Percentiles rank a stretch among this genome's conserved stretches.
Evolutionary conservation across 2,329 filamentous ascomycete genomes (phyloP).

Genomic region (Byssoonygena ceratinophila): DNA sequence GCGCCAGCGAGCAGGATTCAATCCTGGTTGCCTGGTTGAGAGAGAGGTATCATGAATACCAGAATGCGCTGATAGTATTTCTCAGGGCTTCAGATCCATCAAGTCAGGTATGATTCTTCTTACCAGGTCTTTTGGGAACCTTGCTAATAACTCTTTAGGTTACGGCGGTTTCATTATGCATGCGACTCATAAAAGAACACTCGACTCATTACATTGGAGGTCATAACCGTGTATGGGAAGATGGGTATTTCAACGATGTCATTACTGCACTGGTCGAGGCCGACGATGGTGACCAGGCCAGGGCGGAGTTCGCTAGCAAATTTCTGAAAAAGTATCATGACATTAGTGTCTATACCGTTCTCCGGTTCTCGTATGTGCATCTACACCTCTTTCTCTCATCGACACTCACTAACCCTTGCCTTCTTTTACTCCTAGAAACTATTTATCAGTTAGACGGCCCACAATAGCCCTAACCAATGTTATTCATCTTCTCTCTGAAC

Average conservation of each 20-base stretch:
- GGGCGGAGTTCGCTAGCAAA: constrained; percentile 63
- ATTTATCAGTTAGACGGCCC: constrained; percentile 23
- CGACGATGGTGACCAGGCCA: constrained; percentile 48
- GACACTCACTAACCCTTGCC: constrained; percentile 11
- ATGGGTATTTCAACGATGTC: constrained; percentile 54
- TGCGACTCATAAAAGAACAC: constrained; percentile 77
- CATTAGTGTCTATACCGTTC: constrained; percentile 71
- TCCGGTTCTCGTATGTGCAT: constrained; percentile 55
- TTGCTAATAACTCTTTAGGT: constrained; percentile 34
- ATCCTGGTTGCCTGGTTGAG: constrained; percentile 70
- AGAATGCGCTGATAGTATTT: constrained; percentile 50
- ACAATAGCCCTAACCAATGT: constrained; percentile 28
- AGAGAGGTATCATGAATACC: constrained; percentile 62
- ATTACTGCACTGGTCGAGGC: constrained; percentile 51
- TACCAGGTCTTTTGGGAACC: background rate
- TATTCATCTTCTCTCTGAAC: constrained; percentile 33
- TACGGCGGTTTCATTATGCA: constrained; percentile 64
- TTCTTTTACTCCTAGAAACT: constrained; percentile 24
- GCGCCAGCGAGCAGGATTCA: constrained; percentile 59
- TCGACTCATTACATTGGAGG: constrained; percentile 51
- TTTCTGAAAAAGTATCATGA: constrained; percentile 75
- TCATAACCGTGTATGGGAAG: constrained; percentile 59
- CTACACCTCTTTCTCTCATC: background rate
- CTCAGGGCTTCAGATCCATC: constrained; percentile 51
- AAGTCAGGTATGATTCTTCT: constrained; percentile 32